A percentile compares a stretch with the other conserved stretches of the same genome.
phyloP scores from a whole-genome alignment of 371 early-diverging fungal genomes.

The Mucor velutinosus region DNA sequence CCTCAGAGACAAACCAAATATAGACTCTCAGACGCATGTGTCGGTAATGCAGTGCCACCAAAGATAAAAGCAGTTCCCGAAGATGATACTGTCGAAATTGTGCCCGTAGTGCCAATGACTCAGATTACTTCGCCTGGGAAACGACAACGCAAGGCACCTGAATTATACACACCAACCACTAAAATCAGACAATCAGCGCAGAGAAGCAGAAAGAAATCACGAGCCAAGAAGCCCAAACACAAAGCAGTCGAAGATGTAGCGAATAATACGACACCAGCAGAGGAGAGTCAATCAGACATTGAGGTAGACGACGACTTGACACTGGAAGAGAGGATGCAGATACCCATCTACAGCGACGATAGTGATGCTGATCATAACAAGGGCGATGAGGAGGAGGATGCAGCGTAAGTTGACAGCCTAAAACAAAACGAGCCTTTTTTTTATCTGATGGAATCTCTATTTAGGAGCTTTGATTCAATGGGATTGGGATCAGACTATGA shows the following conservation, averaged over 20 bases:
- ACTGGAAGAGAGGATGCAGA: neutral
- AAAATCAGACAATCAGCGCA: neutral
- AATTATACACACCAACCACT: slow-evolving; percentile 25
- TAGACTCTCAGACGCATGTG: slow-evolving; percentile 41
- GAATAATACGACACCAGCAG: neutral
- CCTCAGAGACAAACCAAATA: slow-evolving; percentile 47
- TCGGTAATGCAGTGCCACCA: slow-evolving; percentile 41
- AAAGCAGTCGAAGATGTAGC: slow-evolving; percentile 5
- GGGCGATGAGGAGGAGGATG: slow-evolving; percentile 4
- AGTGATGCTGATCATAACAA: neutral
- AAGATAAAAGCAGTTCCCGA: slow-evolving; percentile 35
- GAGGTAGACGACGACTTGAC: slow-evolving; percentile 6
- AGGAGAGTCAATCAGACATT: slow-evolving; percentile 13
- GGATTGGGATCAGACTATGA: slow-evolving; percentile 28
- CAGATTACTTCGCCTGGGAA: slow-evolving; percentile 21
- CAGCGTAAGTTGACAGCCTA: slow-evolving; percentile 25
- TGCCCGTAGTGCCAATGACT: slow-evolving; percentile 27
- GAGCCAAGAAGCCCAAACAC: slow-evolving; percentile 10
- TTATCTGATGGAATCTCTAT: neutral
- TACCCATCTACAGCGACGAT: neutral
- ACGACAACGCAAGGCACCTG: slow-evolving; percentile 37
- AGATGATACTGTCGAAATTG: slow-evolving; percentile 45
- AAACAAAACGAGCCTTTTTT: neutral
- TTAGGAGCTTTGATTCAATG: slow-evolving; percentile 13
- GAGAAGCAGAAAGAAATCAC: slow-evolving; percentile 8